Evolutionary conservation across 805 yeast genomes (phyloP).

Genomic region (Tetrapisispora arboricola): DNA sequence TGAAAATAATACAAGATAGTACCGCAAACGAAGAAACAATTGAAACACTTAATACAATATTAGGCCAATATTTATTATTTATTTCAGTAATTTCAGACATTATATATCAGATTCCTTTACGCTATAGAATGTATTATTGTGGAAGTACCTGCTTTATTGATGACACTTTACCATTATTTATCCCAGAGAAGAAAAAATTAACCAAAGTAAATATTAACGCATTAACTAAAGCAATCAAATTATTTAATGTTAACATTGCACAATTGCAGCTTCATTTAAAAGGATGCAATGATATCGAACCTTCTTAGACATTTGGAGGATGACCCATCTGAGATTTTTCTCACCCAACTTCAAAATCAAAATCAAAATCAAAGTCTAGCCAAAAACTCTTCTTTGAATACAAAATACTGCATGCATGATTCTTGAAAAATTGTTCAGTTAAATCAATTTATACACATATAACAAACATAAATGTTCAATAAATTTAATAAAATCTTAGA

Average conservation of each 20-base stretch:
- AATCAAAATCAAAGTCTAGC: too few species aligned
- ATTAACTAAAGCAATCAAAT: neutral
- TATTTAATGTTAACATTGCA: slow-evolving; percentile 2
- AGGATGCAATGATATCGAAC: neutral
- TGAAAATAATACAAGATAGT: slow-evolving; percentile 3
- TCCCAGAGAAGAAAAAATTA: neutral
- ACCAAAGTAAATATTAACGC: neutral
- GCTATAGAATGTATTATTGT: neutral
- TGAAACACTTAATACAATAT: slow-evolving; percentile 11
- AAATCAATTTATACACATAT: too few species aligned
- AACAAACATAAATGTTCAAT: too few species aligned
- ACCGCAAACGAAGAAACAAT: slow-evolving; percentile 3
- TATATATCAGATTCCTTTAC: slow-evolving; percentile 2
- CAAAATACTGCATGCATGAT: too few species aligned
- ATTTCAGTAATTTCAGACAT: neutral
- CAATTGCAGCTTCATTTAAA: slow-evolving; percentile 1
- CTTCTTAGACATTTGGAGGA: too few species aligned
- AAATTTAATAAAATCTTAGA: too few species aligned
- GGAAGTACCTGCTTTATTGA: slow-evolving; percentile 2
- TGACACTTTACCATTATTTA: neutral
- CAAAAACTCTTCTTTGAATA: too few species aligned
- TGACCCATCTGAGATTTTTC: too few species aligned
- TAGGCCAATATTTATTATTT: slow-evolving; percentile 17
- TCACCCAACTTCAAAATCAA: too few species aligned
- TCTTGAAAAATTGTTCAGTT: too few species aligned